Evolutionary conservation across 768 basidiomycete genomes (phyloP).

Genomic region (button mushroom (Agaricus bisporus)): DNA sequence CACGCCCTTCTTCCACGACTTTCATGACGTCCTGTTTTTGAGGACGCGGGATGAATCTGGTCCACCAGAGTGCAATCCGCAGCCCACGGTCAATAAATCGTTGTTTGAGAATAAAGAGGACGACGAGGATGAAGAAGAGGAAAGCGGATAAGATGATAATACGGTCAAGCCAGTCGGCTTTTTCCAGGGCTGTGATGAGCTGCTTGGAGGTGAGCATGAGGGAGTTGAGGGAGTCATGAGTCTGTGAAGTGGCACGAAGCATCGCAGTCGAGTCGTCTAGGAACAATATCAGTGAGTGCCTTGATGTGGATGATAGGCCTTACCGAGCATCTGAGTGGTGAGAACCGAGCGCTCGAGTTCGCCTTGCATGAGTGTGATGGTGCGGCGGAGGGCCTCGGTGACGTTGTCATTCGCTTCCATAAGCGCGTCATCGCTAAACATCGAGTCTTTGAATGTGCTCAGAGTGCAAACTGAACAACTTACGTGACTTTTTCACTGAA

Average conservation of each 20-base stretch:
- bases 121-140: constrained; percentile 76
- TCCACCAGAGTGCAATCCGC: constrained; percentile 86
- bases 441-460: neutral
- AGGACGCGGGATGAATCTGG: constrained; percentile 52
- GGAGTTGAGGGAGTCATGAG: constrained; percentile 69
- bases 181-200: constrained; percentile 83
- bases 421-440: constrained; percentile 67
- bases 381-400: constrained; percentile 81
- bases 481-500: constrained; percentile 58
- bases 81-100: constrained; percentile 77
- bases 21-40: constrained; percentile 25
- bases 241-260: constrained; percentile 64
- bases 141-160: constrained; percentile 77
- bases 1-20: constrained; percentile 27
- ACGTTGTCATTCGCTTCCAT: constrained; percentile 89
- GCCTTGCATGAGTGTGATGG: constrained; percentile 80
- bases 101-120: constrained; percentile 84
- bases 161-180: constrained; percentile 89
- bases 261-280: constrained; percentile 54
- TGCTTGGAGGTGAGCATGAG: constrained; percentile 76
- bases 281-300: neutral
- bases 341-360: constrained; percentile 90
- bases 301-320: constrained; percentile 11
- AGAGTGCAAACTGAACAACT: constrained; percentile 20
- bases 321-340: constrained; percentile 78